Evolutionary conservation across 164 flowering plant species (phyloP), one percentile per base, ranked within the genome.

Genomic region (Saururus chinensis): DNA sequence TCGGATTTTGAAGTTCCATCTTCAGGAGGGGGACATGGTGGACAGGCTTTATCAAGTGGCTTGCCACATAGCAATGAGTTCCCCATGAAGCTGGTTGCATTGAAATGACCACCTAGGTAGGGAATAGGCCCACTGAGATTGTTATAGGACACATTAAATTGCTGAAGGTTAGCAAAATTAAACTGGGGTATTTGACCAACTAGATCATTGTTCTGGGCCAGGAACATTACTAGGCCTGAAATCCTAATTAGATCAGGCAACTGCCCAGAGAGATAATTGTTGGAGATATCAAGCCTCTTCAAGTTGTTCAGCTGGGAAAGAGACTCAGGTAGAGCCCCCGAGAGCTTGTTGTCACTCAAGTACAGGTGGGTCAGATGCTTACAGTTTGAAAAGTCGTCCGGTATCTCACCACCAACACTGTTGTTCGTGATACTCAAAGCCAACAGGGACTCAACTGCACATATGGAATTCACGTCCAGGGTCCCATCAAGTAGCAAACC

Each of bases 71-170:
- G 63, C 4, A 11, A 51, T 25, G 82, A 77, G 68, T 82, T 86
- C 17, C 79, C 79, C 11, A 54, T 0, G 14, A 74, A 68, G 55
- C 82, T 70, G 30, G 57, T 65, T 4, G n/a, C 60, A 12, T 53
- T 7, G 41, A 81, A 68, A 53, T 49, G 59, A 10, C 65, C 76
- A 16, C 57, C 40, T 0, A 63, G 69, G 55, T 69, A 71, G 4
- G 92, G 86, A 53, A 82, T 69, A 0, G 64, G 70, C 7, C 92
- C 85, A 17, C 62, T 73, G 61, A 86, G 70, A 51, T 74, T 69
- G 76, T 84, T 84, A 70, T 59, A 63, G 9, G 88, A 82, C 25
- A 81, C 74, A 57, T 84, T 77, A 70, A 84, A 84, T 8, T 20
- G 14, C 8, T 19, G 57, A 21, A 86, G 63, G 30, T 77, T 78